These are phyloP conservation scores for Aphanomyces invadans DNA, from an alignment of 352 stramenopile genomes.

Conservation along the genomic window DNA sequence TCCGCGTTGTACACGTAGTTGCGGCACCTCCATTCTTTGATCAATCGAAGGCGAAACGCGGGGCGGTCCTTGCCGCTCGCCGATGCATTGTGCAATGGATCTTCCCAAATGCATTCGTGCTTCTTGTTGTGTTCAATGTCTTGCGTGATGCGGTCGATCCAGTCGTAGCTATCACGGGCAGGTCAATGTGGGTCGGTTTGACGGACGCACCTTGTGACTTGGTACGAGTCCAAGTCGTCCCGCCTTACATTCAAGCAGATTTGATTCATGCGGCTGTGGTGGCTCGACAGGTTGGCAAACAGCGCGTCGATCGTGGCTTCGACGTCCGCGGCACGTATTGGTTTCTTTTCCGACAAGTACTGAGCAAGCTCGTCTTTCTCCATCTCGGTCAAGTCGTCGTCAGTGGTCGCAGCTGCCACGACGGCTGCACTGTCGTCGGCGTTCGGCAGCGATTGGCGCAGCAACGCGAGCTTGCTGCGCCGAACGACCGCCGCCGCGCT, in stretches of 20 bases:
- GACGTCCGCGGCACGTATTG: slow-evolving; percentile 33
- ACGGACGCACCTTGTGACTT: slow-evolving; percentile 31
- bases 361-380: slow-evolving; percentile 32
- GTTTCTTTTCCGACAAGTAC: slow-evolving; percentile 36
- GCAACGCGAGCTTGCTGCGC: not conserved
- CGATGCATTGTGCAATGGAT: slow-evolving; percentile 5
- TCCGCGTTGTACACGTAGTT: slow-evolving; percentile 53
- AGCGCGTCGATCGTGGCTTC: slow-evolving; percentile 34
- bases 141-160: slow-evolving; percentile 43
- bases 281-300: slow-evolving; percentile 36
- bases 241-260: slow-evolving; percentile 36
- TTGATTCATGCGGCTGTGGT: slow-evolving; percentile 45
- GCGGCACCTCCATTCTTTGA: slow-evolving; percentile 52
- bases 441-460: not conserved
- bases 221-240: slow-evolving; percentile 41
- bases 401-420: slow-evolving; percentile 26
- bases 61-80: not conserved
- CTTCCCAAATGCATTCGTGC: slow-evolving; percentile 33
- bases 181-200: not conserved
- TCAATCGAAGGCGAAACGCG: slow-evolving; percentile 31
- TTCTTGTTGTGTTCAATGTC: slow-evolving; percentile 34
- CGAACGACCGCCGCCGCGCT: not conserved
- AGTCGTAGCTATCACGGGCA: slow-evolving; percentile 36
- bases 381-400: slow-evolving; percentile 30
- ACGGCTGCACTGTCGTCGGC: slow-evolving; percentile 18